Percentiles rank a stretch among this genome's conserved stretches.
Conservation (phyloP, 1,139 yeast genomes). For the Suhomyces coccinellae region DNA sequence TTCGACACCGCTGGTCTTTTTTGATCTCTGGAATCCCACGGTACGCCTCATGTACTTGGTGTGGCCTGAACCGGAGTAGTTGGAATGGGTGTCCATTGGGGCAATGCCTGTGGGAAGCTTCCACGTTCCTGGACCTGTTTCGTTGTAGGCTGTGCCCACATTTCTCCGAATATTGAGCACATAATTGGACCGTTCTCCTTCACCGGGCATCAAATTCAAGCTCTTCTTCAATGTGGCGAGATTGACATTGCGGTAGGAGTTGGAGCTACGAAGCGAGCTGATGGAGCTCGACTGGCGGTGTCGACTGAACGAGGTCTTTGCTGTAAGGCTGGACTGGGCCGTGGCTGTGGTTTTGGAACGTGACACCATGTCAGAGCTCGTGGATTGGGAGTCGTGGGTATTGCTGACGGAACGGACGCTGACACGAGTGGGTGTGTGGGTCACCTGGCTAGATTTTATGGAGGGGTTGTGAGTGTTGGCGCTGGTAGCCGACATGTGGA, state of each 20-base stretch:
- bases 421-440: conserved; percentile 12
- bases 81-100: conserved; percentile 40
- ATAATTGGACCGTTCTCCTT: conserved; percentile 55
- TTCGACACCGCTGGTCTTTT: conserved; percentile 54
- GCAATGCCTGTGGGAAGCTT: conserved; percentile 65
- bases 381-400: conserved; percentile 11
- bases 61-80: conserved; percentile 25
- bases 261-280: conserved; percentile 38
- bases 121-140: conserved; percentile 56
- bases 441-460: conserved; percentile 1
- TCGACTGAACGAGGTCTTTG: conserved; percentile 3
- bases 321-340: conserved; percentile 5
- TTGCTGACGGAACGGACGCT: conserved; percentile 8
- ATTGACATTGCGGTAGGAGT: conserved; percentile 39
- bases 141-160: conserved; percentile 58
- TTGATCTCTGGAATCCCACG: conserved; percentile 30
- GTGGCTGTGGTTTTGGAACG: conserved; percentile 14
- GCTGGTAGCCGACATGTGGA: conserved; percentile 6
- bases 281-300: conserved; percentile 36
- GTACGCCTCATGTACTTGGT: conserved; percentile 35
- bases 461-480: conserved; percentile 3
- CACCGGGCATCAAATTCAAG: conserved; percentile 45
- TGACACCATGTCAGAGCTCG: conserved; percentile 9
- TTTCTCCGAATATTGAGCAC: conserved; percentile 53
- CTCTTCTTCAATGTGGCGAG: conserved; percentile 41